Evolutionary conservation across 108 stramenopile species (phyloP).

Genomic region (Stephanodiscus minutulus): DNA sequence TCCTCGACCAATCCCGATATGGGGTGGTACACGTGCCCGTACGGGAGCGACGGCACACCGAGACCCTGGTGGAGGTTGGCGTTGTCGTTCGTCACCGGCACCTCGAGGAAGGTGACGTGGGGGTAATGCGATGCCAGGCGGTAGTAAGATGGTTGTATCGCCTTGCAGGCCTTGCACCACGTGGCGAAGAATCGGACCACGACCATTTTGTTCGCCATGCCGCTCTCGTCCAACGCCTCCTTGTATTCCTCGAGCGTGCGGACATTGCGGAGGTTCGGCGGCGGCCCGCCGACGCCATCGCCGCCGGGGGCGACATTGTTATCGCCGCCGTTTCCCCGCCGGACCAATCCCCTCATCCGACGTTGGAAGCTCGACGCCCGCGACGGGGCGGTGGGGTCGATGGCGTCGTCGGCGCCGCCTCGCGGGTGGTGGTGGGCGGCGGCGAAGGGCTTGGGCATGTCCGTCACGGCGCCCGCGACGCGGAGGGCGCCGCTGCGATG

Average conservation of each 20-base stretch:
- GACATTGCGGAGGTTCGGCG: slow-evolving; percentile 47
- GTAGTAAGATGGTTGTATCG: slow-evolving; percentile 63
- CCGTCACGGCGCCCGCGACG: background rate
- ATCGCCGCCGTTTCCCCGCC: background rate
- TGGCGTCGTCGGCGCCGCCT: no score
- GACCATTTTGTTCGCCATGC: slow-evolving; percentile 48
- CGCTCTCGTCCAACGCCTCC: slow-evolving; percentile 45
- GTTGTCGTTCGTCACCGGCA: slow-evolving; percentile 72
- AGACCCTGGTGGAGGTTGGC: slow-evolving; percentile 75
- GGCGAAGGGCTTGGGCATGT: background rate
- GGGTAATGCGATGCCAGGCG: slow-evolving; percentile 50
- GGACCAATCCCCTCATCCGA: background rate
- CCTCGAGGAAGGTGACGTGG: slow-evolving; percentile 64
- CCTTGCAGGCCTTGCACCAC: slow-evolving; percentile 79
- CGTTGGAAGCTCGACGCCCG: background rate
- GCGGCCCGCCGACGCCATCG: background rate
- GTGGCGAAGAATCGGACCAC: slow-evolving; percentile 70
- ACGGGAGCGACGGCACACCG: slow-evolving; percentile 59
- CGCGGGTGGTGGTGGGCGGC: background rate
- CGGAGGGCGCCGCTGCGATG: background rate
- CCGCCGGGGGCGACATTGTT: background rate
- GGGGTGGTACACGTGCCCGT: slow-evolving; percentile 72
- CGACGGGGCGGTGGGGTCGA: background rate
- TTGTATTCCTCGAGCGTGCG: slow-evolving; percentile 68
- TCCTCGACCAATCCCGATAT: slow-evolving; percentile 72